Percentiles rank a stretch among this genome's conserved stretches.
These are phyloP conservation scores for Trichoderma guizhouense DNA, from an alignment of 2,329 filamentous ascomycete genomes.

Conservation along the genomic window DNA sequence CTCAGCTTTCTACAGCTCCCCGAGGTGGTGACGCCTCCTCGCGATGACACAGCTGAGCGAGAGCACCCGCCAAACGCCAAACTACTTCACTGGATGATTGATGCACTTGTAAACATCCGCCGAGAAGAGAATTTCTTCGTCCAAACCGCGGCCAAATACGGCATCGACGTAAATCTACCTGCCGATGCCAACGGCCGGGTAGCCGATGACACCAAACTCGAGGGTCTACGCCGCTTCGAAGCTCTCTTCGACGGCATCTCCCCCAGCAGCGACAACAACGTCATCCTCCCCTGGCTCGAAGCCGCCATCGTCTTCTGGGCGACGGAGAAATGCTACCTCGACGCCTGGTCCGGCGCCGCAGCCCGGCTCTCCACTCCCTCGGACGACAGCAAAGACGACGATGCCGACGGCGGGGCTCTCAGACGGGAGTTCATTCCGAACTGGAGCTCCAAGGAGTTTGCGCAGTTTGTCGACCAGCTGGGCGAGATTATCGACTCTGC, in stretches of 20 bases:
- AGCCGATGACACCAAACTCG: constrained; percentile 33
- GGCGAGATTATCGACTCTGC: constrained; percentile 54
- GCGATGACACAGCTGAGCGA: constrained; percentile 16
- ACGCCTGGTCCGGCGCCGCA: constrained; percentile 55
- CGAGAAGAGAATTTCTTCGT: constrained; percentile 67
- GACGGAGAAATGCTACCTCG: constrained; percentile 65
- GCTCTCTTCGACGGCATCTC: constrained; percentile 53
- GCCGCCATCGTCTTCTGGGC: constrained; percentile 72
- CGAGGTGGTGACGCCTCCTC: constrained; percentile 2
- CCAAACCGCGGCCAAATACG: constrained; percentile 58
- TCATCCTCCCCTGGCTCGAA: constrained; percentile 53
- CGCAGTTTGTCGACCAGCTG: constrained; percentile 54
- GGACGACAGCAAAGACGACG: constrained; percentile 31
- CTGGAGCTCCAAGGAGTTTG: constrained; percentile 62
- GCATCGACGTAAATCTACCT: constrained; percentile 46
- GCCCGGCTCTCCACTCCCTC: constrained; percentile 30
- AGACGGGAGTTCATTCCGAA: constrained; percentile 64
- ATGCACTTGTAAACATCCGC: constrained; percentile 62
- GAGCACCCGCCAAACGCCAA: constrained; percentile 44
- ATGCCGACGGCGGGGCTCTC: constrained; percentile 63
- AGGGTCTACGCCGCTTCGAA: constrained; percentile 39
- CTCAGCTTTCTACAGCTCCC: constrained; percentile 60
- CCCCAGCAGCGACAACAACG: constrained; percentile 33
- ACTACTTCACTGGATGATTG: constrained; percentile 60
- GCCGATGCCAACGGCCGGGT: constrained; percentile 25